These are phyloP conservation scores for Caloboletus firmus DNA, from an alignment of 1,284 basidiomycete genomes.

Conservation along the genomic window DNA sequence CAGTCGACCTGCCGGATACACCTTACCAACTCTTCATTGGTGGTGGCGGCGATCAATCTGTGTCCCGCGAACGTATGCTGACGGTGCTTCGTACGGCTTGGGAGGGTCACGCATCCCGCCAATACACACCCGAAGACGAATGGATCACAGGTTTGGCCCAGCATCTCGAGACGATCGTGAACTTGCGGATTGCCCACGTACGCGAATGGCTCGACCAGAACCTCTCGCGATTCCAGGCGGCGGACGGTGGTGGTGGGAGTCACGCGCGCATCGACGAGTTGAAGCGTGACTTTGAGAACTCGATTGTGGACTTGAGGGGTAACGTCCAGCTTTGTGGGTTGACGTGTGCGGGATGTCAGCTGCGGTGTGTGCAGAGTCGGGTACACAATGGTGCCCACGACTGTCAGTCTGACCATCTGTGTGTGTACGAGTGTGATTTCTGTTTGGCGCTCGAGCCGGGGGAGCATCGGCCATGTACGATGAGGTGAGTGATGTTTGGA, in stretches of 20 bases:
- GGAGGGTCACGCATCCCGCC: slow-evolving; percentile 34
- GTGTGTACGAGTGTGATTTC: slow-evolving; percentile 46
- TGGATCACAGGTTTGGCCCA: slow-evolving; percentile 42
- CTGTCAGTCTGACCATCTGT: slow-evolving; percentile 51
- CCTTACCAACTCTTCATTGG: slow-evolving; percentile 40
- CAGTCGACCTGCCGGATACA: slow-evolving; percentile 40
- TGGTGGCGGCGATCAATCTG: slow-evolving; percentile 16
- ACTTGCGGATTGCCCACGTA: slow-evolving; percentile 47
- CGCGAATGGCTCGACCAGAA: slow-evolving; percentile 52
- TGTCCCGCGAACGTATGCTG: slow-evolving; percentile 35
- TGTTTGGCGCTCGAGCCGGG: slow-evolving; percentile 36
- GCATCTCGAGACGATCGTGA: slow-evolving; percentile 41
- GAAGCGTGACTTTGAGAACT: slow-evolving; percentile 43
- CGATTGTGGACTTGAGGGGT: slow-evolving; percentile 44
- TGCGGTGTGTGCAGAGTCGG: slow-evolving; percentile 46
- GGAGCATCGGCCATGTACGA: slow-evolving; percentile 39
- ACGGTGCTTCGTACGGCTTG: slow-evolving; percentile 36
- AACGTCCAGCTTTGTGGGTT: slow-evolving; percentile 50
- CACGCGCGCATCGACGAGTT: slow-evolving; percentile 49
- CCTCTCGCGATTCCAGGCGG: slow-evolving; percentile 44
- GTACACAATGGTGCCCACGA: slow-evolving; percentile 49
- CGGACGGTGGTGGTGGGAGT: neutral
- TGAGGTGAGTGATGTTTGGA: slow-evolving; percentile 40
- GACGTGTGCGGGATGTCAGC: slow-evolving; percentile 47
- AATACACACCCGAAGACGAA: slow-evolving; percentile 36